These are phyloP conservation scores for Fraxinus platypoda DNA, from an alignment of 305 asterid species.

Conservation along the genomic window DNA sequence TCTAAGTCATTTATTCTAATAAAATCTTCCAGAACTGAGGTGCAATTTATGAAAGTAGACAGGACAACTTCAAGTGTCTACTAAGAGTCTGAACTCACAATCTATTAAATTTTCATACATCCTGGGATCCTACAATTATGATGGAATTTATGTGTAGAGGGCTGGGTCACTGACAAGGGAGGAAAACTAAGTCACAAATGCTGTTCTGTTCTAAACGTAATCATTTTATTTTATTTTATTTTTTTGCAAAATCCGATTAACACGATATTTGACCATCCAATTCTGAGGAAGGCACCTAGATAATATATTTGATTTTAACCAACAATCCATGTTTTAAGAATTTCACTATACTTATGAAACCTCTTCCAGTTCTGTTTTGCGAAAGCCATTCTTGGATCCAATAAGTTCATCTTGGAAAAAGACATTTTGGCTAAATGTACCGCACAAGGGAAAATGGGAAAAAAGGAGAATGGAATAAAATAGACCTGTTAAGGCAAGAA, in stretches of 20 bases:
- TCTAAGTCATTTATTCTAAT: neutral
- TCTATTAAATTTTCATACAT: neutral
- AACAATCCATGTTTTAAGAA: neutral
- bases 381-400: neutral
- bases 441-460: neutral
- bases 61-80: neutral
- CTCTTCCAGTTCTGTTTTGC: neutral
- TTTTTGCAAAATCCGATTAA: neutral
- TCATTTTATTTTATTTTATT: neutral
- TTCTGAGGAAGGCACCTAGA: neutral
- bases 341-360: neutral
- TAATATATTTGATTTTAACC: neutral
- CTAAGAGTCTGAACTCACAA: conserved; percentile 11
- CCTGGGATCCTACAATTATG: neutral
- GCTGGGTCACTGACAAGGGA: neutral
- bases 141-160: neutral
- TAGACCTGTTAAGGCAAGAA: conserved; percentile 73
- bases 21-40: neutral
- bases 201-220: neutral
- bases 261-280: neutral
- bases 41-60: neutral
- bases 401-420: neutral
- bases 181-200: neutral
- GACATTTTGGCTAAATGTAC: neutral
- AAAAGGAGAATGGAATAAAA: conserved; percentile 7